These are phyloP conservation scores for Colletotrichum simmondsii DNA, from an alignment of 2,329 filamentous ascomycete species.

Conservation along the genomic window DNA sequence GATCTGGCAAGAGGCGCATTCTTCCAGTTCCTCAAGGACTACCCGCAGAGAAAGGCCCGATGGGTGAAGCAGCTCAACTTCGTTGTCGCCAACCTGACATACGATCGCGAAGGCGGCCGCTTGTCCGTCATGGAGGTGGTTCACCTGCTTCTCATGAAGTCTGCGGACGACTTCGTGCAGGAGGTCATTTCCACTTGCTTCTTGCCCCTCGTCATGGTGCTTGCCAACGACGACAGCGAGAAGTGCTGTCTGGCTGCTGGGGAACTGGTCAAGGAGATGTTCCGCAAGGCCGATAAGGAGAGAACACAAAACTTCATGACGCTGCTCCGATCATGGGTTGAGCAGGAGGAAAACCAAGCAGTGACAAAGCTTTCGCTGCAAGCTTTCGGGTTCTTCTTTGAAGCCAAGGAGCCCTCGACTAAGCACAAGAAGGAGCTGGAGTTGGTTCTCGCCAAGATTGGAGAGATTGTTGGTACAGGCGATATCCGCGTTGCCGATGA, in stretches of 20 bases:
- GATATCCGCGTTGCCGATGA: slow-evolving; percentile 67
- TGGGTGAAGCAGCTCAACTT: slow-evolving; percentile 92
- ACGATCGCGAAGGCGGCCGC: slow-evolving; percentile 87
- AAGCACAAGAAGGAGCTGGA: slow-evolving; percentile 76
- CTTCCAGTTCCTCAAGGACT: slow-evolving; percentile 93
- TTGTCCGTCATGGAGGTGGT: slow-evolving; percentile 94
- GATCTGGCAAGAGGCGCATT: slow-evolving; percentile 91
- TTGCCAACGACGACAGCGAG: slow-evolving; percentile 88
- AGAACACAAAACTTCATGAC: slow-evolving; percentile 76
- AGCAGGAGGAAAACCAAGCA: slow-evolving; percentile 76
- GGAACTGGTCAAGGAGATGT: slow-evolving; percentile 82
- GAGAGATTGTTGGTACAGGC: slow-evolving; percentile 64
- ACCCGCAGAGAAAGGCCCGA: slow-evolving; percentile 89
- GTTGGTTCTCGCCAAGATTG: slow-evolving; percentile 67
- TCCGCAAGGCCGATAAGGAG: slow-evolving; percentile 80
- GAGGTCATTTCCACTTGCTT: slow-evolving; percentile 86
- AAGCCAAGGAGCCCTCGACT: slow-evolving; percentile 67
- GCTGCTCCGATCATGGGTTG: slow-evolving; percentile 80
- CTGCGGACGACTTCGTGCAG: slow-evolving; percentile 83
- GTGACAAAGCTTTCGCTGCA: slow-evolving; percentile 81
- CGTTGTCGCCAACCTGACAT: slow-evolving; percentile 89
- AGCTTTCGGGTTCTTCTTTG: slow-evolving; percentile 85
- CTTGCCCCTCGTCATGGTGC: slow-evolving; percentile 83
- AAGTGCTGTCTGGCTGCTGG: slow-evolving; percentile 87
- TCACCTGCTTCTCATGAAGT: slow-evolving; percentile 86